Conservation (phyloP, 768 basidiomycete species). For the Infundibulicybe gibba region DNA sequence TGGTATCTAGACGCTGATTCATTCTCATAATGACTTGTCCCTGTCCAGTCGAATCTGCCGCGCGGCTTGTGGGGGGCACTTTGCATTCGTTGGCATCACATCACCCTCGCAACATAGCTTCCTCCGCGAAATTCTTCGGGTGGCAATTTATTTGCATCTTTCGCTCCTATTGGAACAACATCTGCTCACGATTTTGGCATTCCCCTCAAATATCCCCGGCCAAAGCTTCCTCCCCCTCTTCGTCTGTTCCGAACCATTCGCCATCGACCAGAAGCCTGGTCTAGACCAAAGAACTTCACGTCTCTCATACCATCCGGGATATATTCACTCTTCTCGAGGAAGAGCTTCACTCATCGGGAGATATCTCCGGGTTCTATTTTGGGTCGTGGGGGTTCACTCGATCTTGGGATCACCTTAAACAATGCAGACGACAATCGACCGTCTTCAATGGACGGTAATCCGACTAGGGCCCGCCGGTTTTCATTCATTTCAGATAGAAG, state of each 20-base stretch:
- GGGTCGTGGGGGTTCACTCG: conserved; percentile 35
- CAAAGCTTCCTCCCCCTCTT: conserved; percentile 22
- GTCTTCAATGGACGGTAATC: conserved; percentile 23
- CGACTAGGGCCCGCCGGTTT: conserved; percentile 27
- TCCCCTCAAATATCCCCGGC: conserved; percentile 37
- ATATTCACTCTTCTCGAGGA: conserved; percentile 36
- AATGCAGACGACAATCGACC: conserved; percentile 14
- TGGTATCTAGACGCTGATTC: background rate
- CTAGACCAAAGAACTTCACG: conserved; percentile 16
- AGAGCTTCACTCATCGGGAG: conserved; percentile 15
- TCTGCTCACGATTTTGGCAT: conserved; percentile 47
- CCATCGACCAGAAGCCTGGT: background rate
- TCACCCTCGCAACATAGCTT: conserved; percentile 37
- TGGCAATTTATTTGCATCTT: conserved; percentile 51
- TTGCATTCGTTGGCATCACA: conserved; percentile 45
- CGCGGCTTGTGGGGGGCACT: conserved; percentile 59
- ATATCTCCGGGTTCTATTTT: conserved; percentile 11
- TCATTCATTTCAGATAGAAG: conserved; percentile 32
- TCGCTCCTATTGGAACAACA: conserved; percentile 62
- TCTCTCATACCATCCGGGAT: conserved; percentile 37
- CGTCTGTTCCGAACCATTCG: conserved; percentile 3
- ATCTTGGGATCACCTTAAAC: conserved; percentile 22
- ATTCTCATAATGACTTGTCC: background rate
- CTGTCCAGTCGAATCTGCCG: conserved; percentile 15
- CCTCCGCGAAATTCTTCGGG: conserved; percentile 45